Conservation (phyloP, 2,329 filamentous ascomycete genomes). For the Chaetomium olivaceum region DNA sequence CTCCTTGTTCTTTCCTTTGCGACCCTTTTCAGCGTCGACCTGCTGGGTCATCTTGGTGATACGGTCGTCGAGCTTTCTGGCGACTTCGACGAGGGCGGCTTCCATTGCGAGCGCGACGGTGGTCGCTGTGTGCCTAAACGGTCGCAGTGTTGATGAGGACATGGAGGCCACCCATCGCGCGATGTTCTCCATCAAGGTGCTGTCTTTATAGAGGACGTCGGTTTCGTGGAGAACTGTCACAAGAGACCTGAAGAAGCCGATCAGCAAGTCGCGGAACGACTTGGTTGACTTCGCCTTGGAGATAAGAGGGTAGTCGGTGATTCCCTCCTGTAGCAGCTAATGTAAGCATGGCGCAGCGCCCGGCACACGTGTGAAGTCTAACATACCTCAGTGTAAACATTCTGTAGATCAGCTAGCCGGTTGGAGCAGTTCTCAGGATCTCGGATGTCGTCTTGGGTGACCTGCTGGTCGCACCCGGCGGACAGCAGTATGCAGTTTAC, state of each 20-base stretch:
- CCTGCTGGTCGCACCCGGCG: conserved; percentile 76
- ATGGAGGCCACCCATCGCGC: conserved; percentile 87
- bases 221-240: conserved; percentile 78
- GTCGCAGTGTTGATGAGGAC: conserved; percentile 82
- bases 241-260: conserved; percentile 76
- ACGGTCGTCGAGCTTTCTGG: conserved; percentile 51
- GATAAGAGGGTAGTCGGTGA: conserved; percentile 89
- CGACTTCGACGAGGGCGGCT: conserved; percentile 63
- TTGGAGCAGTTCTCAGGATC: conserved; percentile 85
- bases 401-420: conserved; percentile 80
- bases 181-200: conserved; percentile 80
- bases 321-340: conserved; percentile 56
- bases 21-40: conserved; percentile 71
- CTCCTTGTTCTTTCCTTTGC: conserved; percentile 70
- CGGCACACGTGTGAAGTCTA: neutral
- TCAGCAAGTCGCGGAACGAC: conserved; percentile 75
- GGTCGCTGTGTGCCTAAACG: conserved; percentile 92
- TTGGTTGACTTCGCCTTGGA: conserved; percentile 74
- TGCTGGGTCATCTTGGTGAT: conserved; percentile 78
- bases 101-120: conserved; percentile 79
- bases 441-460: conserved; percentile 80
- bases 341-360: conserved; percentile 23
- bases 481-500: conserved; percentile 69
- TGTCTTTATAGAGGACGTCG: conserved; percentile 76
- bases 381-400: conserved; percentile 76